These are phyloP conservation scores for Microsporum audouinii DNA, from an alignment of 2,329 filamentous ascomycete genomes.

Conservation along the genomic window DNA sequence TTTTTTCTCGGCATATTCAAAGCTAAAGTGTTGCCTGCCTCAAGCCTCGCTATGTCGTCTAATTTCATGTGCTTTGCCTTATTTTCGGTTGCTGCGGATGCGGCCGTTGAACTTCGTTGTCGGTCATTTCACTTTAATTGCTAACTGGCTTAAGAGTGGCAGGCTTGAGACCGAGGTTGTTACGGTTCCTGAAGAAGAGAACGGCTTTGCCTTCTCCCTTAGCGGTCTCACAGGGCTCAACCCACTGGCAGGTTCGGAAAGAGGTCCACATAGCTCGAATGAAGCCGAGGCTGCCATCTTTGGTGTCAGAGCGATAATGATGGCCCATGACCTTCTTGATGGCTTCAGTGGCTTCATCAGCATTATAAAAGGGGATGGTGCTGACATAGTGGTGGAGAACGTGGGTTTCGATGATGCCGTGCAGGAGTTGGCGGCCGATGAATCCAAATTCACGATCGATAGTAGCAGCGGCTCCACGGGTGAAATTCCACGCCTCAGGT, in stretches of 20 bases:
- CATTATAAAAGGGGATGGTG: slow-evolving; percentile 92
- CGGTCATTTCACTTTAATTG: background rate
- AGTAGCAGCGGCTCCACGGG: slow-evolving; percentile 84
- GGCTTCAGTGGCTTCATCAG: slow-evolving; percentile 84
- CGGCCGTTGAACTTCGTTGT: background rate
- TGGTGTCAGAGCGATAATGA: slow-evolving; percentile 79
- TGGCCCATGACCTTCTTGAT: slow-evolving; percentile 91
- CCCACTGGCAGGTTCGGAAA: slow-evolving; percentile 87
- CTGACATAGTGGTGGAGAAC: slow-evolving; percentile 96
- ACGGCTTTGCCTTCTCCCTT: slow-evolving; percentile 72
- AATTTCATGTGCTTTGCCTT: background rate
- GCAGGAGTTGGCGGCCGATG: slow-evolving; percentile 77
- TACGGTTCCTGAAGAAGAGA: slow-evolving; percentile 90
- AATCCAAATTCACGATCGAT: slow-evolving; percentile 97
- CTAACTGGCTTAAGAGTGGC: slow-evolving; percentile 1
- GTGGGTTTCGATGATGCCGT: slow-evolving; percentile 96
- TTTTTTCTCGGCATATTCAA: background rate
- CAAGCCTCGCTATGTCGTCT: background rate
- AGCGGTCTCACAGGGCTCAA: slow-evolving; percentile 78
- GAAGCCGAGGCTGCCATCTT: slow-evolving; percentile 71
- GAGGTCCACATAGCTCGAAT: slow-evolving; percentile 69
- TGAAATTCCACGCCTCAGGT: slow-evolving; percentile 76
- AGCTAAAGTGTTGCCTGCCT: background rate
- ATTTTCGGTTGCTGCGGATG: background rate
- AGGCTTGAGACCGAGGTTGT: slow-evolving; percentile 54